Evolutionary conservation across 371 early-diverging fungal genomes (phyloP).

Genomic region (Nosema granulosis): DNA sequence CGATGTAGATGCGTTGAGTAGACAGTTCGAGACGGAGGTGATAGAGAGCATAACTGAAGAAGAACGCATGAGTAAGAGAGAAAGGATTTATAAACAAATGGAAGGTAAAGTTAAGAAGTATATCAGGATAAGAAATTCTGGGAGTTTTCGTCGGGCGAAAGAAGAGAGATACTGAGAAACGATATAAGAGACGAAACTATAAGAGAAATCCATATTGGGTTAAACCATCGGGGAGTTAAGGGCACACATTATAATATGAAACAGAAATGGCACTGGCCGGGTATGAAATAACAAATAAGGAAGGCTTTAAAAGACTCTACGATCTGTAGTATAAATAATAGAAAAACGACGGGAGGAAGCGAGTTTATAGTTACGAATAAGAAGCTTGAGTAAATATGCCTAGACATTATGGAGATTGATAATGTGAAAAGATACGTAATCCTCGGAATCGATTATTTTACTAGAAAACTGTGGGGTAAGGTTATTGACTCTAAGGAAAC

Average conservation of each 20-base stretch:
- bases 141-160: neutral
- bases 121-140: conserved; percentile 10
- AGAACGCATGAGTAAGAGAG: neutral
- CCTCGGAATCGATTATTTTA: conserved; percentile 18
- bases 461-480: conserved; percentile 19
- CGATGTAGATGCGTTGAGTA: conserved; percentile 43
- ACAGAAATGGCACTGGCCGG: conserved; percentile 37
- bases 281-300: conserved; percentile 4
- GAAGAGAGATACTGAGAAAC: conserved; percentile 10
- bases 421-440: neutral
- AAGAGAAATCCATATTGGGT: conserved; percentile 4
- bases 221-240: conserved; percentile 13
- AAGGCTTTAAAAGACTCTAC: conserved; percentile 20
- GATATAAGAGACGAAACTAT: conserved; percentile 12
- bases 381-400: neutral
- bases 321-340: conserved; percentile 13
- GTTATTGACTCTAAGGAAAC: no score
- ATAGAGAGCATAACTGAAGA: conserved; percentile 42
- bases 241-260: neutral
- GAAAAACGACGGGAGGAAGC: conserved; percentile 8
- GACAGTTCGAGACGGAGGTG: conserved; percentile 36
- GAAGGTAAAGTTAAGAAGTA: neutral
- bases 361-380: neutral
- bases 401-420: neutral
- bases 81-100: neutral